A percentile compares a stretch with the other conserved stretches of the same genome.
Conservation (phyloP, 495 filamentous ascomycete genomes). For the Aspergillus bertholletiae region DNA sequence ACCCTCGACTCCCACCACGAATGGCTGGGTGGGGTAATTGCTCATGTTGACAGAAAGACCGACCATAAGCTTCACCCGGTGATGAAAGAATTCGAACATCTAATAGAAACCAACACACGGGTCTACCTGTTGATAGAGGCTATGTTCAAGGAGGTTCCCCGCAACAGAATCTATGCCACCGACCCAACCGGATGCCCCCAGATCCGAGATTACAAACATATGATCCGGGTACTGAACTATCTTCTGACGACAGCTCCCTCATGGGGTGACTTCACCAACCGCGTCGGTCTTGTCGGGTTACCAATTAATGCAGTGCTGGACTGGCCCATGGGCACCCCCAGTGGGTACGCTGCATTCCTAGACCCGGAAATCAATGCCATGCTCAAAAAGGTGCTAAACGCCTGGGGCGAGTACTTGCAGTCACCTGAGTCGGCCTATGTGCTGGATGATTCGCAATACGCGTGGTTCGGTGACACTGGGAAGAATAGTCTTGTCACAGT, state of each 20-base stretch:
- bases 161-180: conserved; percentile 46
- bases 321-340: conserved; percentile 58
- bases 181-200: conserved; percentile 50
- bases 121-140: conserved; percentile 34
- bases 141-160: conserved; percentile 61
- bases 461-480: conserved; percentile 34
- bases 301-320: conserved; percentile 59
- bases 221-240: conserved; percentile 54
- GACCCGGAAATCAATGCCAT: conserved; percentile 53
- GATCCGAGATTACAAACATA: conserved; percentile 52
- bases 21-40: conserved; percentile 35
- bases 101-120: conserved; percentile 43
- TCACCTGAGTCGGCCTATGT: background rate
- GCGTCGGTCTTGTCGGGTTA: conserved; percentile 53
- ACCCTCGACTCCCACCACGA: conserved; percentile 25
- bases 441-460: conserved; percentile 47
- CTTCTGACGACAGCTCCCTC: conserved; percentile 49
- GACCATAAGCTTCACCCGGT: conserved; percentile 29
- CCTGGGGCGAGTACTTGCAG: conserved; percentile 50
- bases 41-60: conserved; percentile 23
- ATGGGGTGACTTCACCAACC: conserved; percentile 36
- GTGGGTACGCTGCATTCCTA: conserved; percentile 53
- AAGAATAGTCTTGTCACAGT: background rate
- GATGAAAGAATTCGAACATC: conserved; percentile 37
- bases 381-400: conserved; percentile 55